Evolutionary conservation across 805 yeast genomes (phyloP).

Genomic region (Wickerhamomyces ciferrii): DNA sequence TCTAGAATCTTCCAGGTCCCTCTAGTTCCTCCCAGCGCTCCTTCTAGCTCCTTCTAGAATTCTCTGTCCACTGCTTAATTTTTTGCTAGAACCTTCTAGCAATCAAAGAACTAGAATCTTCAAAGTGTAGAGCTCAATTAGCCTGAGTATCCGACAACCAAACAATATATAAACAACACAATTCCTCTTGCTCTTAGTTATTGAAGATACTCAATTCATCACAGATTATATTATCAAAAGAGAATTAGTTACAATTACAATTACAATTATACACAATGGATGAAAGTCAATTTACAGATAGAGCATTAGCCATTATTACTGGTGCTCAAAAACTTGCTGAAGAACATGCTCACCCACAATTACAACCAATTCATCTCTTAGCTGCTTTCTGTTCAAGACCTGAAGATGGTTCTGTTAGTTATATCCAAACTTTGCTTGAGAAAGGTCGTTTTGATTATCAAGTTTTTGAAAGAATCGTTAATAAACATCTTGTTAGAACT

Average conservation of each 20-base stretch:
- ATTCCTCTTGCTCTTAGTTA: neutral
- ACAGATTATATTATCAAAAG: neutral
- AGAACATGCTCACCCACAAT: conserved; percentile 78
- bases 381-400: conserved; percentile 79
- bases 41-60: conserved; percentile 1
- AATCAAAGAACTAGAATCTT: neutral
- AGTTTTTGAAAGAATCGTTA: conserved; percentile 71
- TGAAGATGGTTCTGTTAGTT: conserved; percentile 51
- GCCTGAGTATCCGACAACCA: neutral
- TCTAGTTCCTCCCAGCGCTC: conserved; percentile 1
- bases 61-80: neutral
- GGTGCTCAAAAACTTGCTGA: conserved; percentile 78
- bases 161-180: neutral
- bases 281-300: conserved; percentile 81
- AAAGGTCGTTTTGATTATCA: conserved; percentile 88
- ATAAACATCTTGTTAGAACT: conserved; percentile 72
- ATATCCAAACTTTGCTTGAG: conserved; percentile 77
- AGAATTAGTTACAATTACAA: neutral
- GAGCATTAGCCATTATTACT: conserved; percentile 78
- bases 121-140: neutral
- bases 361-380: conserved; percentile 82
- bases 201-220: neutral
- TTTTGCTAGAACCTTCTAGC: conserved; percentile 4
- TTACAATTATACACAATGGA: conserved; percentile 26
- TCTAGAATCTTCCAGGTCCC: neutral